These are phyloP conservation scores for Mycena belliarum DNA, from an alignment of 768 basidiomycete genomes.

Conservation along the genomic window DNA sequence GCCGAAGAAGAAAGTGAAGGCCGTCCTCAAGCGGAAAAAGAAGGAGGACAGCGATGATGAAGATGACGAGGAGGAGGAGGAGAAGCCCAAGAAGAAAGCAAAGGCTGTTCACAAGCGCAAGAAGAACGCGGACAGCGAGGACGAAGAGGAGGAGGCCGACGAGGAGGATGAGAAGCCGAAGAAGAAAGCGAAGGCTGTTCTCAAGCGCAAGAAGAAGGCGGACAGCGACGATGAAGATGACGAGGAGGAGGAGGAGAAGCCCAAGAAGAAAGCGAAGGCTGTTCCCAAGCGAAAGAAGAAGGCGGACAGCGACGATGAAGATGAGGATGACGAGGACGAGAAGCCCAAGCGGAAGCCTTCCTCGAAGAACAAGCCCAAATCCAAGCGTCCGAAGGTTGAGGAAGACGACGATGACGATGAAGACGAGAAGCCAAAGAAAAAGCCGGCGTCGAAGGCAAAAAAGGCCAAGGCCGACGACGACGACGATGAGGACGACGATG, in stretches of 20 bases:
- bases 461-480: conserved; percentile 4
- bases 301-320: background rate
- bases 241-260: conserved; percentile 23
- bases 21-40: no score
- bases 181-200: conserved; percentile 21
- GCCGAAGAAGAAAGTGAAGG: no score
- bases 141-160: conserved; percentile 22
- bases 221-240: conserved; percentile 15
- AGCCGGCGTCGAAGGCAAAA: background rate
- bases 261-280: conserved; percentile 26
- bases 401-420: conserved; percentile 28
- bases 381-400: conserved; percentile 26
- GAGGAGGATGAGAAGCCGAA: conserved; percentile 25
- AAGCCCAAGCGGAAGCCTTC: conserved; percentile 14
- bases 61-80: no score
- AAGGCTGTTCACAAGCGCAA: conserved; percentile 11
- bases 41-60: no score
- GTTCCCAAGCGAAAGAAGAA: conserved; percentile 12
- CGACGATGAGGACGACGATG: conserved; percentile 6
- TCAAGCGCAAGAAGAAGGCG: conserved; percentile 13
- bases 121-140: conserved; percentile 12
- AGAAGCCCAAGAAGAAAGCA: conserved; percentile 20
- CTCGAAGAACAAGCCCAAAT: conserved; percentile 1
- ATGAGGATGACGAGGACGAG: conserved; percentile 15
- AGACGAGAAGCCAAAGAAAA: conserved; percentile 23